Base-by-base conservation (phyloP, 2,329 filamentous ascomycete genomes). In the Venturia carpophila region DNA sequence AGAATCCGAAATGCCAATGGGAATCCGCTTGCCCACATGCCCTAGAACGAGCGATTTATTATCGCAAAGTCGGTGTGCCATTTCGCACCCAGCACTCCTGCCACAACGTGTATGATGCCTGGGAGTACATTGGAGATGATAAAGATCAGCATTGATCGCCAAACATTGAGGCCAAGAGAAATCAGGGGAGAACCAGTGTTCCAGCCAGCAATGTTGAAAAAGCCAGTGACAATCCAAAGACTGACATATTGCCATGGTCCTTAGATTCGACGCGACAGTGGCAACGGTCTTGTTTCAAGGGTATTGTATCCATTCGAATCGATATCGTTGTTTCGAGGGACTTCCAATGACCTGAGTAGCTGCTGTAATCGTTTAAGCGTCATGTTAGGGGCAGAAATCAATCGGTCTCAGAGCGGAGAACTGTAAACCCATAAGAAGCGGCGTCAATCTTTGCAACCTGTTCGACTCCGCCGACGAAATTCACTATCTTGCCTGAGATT, bases 11-110 rank as follows among this genome's bases (percentile, higher is more conserved):
- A 73, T 19, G 76, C 67, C 58, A 80, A 71, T 15, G 73, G 71
- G 34, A 79, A 68, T 66, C 75, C 76, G 9, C 74, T 70, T 1
- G 78, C 78, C 21, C 72, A 75, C 66, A 78, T 71, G 17, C 78
- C 79, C 75, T 76, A 79, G 34, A 76, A 71, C n/a, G 72, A 71
- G 5, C 78, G 71, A 17, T 73, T 72, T 6, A 74, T 71, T 17
- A 80, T 76, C 0, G 78, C 74, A 52, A 79, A 80, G 7, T 76
- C 76, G 42, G 79, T 76, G 66, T 79, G 77, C 70, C 76, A 79
- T 62, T 73, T 70, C 6, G 76, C 77, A 21, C 76, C 77, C 19
- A 75, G 73, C 34, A 70, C 72, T 56, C 76, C 77, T 42, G 74
- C 76, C 43, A 71, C 67, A 43, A 76, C 73, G 30, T 21, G 30